Conservation (phyloP, 1,284 basidiomycete species). For the Ceratorhiza oryzae-sativae region DNA sequence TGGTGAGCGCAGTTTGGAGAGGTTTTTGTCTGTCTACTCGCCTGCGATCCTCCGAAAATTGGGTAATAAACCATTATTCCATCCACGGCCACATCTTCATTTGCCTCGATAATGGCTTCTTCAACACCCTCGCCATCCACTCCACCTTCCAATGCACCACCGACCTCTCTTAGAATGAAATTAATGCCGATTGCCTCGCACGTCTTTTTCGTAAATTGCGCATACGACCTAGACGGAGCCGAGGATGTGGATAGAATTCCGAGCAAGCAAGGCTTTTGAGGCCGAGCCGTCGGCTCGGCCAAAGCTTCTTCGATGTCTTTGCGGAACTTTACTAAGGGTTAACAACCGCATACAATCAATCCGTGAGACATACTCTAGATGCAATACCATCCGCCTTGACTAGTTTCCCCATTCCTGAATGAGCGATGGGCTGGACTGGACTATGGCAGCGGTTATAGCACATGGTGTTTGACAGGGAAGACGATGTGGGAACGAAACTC, state of each 20-base stretch:
- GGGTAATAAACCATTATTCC: constrained; percentile 99
- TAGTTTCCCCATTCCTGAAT: constrained; percentile 69
- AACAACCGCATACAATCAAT: constrained; percentile 63
- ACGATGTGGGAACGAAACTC: background rate
- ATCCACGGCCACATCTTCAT: constrained; percentile 83
- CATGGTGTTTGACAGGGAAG: background rate
- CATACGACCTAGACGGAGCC: constrained; percentile 88
- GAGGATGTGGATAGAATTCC: constrained; percentile 91
- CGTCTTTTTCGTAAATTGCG: constrained; percentile 92
- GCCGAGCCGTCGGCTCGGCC: constrained; percentile 40
- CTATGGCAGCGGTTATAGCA: constrained; percentile 2
- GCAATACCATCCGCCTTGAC: constrained; percentile 78
- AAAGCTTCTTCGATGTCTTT: constrained; percentile 20
- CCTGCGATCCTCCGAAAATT: constrained; percentile 86
- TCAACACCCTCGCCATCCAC: constrained; percentile 80
- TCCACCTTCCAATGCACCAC: constrained; percentile 58
- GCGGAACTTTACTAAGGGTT: constrained; percentile 45
- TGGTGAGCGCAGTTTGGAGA: constrained; percentile 39
- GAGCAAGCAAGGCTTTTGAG: constrained; percentile 76
- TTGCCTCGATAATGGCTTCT: constrained; percentile 93
- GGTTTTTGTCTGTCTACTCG: constrained; percentile 48
- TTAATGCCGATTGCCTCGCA: constrained; percentile 89
- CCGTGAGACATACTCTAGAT: constrained; percentile 55
- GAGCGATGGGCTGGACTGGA: constrained; percentile 7
- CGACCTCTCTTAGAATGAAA: constrained; percentile 69